Percentiles rank a stretch among this genome's conserved stretches.
phyloP scores from a whole-genome alignment of 1,284 basidiomycete species.

The Bondarzewia mesenterica region DNA sequence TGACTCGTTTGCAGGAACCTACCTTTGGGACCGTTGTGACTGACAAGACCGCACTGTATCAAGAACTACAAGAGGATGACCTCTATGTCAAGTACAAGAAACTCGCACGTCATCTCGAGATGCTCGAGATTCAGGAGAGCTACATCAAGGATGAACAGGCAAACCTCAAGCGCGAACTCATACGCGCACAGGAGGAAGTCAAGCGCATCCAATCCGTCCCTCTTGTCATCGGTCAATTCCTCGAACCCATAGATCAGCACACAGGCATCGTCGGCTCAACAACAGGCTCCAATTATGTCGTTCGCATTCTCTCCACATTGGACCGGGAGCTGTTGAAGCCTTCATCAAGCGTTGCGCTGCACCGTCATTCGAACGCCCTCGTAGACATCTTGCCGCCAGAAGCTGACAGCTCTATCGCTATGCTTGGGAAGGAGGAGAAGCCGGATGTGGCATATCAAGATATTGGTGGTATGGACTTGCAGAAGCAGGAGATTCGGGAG shows the following conservation, averaged over 20 bases:
- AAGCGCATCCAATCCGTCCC: conserved; percentile 99
- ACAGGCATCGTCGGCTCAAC: conserved; percentile 98
- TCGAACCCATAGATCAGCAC: conserved; percentile 97
- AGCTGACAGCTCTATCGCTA: conserved; percentile 94
- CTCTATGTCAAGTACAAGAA: conserved; percentile 95
- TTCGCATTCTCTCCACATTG: conserved; percentile 94
- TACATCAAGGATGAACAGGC: conserved; percentile 99
- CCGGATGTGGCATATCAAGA: conserved; percentile 87
- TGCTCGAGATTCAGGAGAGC: conserved; percentile 92
- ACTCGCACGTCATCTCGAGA: conserved; percentile 86
- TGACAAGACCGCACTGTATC: conserved; percentile 82
- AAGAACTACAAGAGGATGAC: conserved; percentile 87
- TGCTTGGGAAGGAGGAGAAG: conserved; percentile 90
- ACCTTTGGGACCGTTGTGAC: conserved; percentile 82
- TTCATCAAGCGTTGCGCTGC: conserved; percentile 93
- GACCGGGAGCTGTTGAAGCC: conserved; percentile 98
- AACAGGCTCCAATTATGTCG: conserved; percentile 97
- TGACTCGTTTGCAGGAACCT: conserved; percentile 57
- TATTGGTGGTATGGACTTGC: conserved; percentile 95
- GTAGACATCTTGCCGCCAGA: conserved; percentile 99
- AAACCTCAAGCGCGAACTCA: conserved; percentile 95
- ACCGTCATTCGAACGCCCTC: conserved; percentile 96
- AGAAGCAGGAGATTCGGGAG: conserved; percentile 99
- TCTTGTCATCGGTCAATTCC: conserved; percentile 99
- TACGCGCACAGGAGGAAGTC: conserved; percentile 98